These are phyloP conservation scores for Talaromyces nanjingensis DNA, from an alignment of 495 filamentous ascomycete genomes.

Conservation along the genomic window DNA sequence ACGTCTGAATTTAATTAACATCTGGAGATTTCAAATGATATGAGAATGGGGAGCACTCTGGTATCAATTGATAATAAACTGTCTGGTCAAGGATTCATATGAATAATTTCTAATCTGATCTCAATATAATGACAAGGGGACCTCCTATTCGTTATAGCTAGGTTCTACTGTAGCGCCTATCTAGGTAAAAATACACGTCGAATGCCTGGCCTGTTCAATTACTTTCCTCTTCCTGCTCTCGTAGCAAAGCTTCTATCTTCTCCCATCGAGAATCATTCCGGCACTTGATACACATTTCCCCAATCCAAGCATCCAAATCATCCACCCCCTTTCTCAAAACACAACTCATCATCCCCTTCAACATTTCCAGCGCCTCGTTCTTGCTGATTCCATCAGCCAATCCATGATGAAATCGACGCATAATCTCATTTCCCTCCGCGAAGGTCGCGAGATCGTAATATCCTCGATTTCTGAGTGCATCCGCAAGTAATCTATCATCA, in stretches of 20 bases:
- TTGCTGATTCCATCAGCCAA: conserved; percentile 4
- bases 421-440: conserved; percentile 7
- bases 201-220: neutral
- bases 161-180: neutral
- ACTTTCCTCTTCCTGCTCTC: neutral
- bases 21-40: too few species aligned
- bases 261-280: neutral
- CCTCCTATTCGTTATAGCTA: too few species aligned
- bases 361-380: conserved; percentile 8
- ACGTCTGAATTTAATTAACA: too few species aligned
- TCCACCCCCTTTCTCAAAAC: neutral
- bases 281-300: neutral
- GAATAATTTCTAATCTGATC: too few species aligned
- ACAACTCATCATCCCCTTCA: neutral
- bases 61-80: too few species aligned
- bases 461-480: neutral
- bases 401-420: conserved; percentile 10
- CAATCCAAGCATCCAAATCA: conserved; percentile 1
- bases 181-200: neutral
- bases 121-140: too few species aligned
- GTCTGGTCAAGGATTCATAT: too few species aligned
- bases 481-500: conserved; percentile 6
- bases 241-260: neutral
- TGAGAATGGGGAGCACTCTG: too few species aligned
- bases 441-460: neutral